These are phyloP conservation scores for Fusarium falciforme DNA, from an alignment of 2,329 filamentous ascomycete genomes.

Conservation along the genomic window DNA sequence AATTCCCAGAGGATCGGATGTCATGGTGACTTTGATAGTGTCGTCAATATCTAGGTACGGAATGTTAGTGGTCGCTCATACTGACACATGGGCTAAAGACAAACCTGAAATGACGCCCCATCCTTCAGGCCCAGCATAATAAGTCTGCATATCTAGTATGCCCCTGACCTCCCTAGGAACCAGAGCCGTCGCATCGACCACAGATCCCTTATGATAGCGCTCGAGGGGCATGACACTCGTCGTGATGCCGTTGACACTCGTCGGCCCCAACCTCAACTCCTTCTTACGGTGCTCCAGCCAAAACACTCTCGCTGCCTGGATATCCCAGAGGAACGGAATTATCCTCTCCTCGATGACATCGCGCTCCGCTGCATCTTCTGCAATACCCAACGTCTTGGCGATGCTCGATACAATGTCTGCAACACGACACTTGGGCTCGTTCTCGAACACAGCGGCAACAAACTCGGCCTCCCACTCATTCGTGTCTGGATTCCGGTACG, in stretches of 20 bases:
- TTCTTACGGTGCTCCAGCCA: slow-evolving; percentile 67
- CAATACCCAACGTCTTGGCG: slow-evolving; percentile 75
- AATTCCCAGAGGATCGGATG: slow-evolving; percentile 82
- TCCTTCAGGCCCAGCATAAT: slow-evolving; percentile 79
- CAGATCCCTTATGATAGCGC: slow-evolving; percentile 56
- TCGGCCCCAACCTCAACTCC: slow-evolving; percentile 72
- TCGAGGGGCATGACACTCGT: slow-evolving; percentile 69
- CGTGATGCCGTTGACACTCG: slow-evolving; percentile 78
- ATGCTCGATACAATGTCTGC: slow-evolving; percentile 77
- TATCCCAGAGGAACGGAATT: slow-evolving; percentile 81
- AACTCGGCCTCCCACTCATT: slow-evolving; percentile 83
- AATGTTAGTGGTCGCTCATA: slow-evolving; percentile 21
- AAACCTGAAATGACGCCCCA: slow-evolving; percentile 84
- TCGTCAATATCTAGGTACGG: slow-evolving; percentile 81
- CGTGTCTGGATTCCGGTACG: slow-evolving; percentile 67
- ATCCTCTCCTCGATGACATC: slow-evolving; percentile 74
- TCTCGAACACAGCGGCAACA: slow-evolving; percentile 83
- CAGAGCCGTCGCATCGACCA: slow-evolving; percentile 60
- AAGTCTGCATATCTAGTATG: slow-evolving; percentile 73
- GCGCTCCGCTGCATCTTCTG: slow-evolving; percentile 67
- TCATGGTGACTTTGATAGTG: slow-evolving; percentile 92
- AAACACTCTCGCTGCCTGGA: slow-evolving; percentile 77
- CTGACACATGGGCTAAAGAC: slow-evolving; percentile 5
- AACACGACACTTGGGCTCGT: slow-evolving; percentile 74
- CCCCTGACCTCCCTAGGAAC: slow-evolving; percentile 66